These are phyloP conservation scores for Cladophialophora exuberans DNA, from an alignment of 2,329 filamentous ascomycete species.

Conservation along the genomic window DNA sequence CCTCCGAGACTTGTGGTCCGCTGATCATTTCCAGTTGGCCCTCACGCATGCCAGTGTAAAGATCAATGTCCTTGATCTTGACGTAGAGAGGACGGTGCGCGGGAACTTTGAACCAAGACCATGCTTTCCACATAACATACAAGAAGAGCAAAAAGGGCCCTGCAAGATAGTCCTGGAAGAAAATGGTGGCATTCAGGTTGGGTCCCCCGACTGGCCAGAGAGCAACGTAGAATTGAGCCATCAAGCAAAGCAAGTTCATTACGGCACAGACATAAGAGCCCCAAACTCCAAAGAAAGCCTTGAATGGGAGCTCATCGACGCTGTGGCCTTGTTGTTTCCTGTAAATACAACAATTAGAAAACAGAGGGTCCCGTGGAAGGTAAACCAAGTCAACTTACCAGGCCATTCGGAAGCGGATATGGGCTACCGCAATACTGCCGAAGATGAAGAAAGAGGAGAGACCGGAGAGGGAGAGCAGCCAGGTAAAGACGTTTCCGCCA, in stretches of 20 bases:
- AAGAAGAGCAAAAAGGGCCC: slow-evolving; percentile 42
- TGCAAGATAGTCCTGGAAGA: slow-evolving; percentile 37
- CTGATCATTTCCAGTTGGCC: slow-evolving; percentile 27
- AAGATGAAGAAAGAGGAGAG: slow-evolving; percentile 66
- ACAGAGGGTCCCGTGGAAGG: background rate
- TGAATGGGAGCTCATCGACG: slow-evolving; percentile 77
- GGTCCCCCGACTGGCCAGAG: slow-evolving; percentile 68
- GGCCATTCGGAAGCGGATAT: slow-evolving; percentile 84
- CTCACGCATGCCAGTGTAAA: slow-evolving; percentile 40
- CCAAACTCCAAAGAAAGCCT: slow-evolving; percentile 73
- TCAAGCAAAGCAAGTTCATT: slow-evolving; percentile 75
- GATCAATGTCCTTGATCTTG: slow-evolving; percentile 38
- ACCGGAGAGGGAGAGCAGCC: slow-evolving; percentile 26
- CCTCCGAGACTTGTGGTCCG: slow-evolving; percentile 31
- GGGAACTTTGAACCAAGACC: slow-evolving; percentile 30
- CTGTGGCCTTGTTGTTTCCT: slow-evolving; percentile 63
- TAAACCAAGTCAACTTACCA: slow-evolving; percentile 49
- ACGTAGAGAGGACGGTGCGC: slow-evolving; percentile 37
- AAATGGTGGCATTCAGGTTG: slow-evolving; percentile 27
- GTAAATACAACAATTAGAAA: background rate
- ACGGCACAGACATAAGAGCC: slow-evolving; percentile 80
- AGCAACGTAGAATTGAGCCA: slow-evolving; percentile 87
- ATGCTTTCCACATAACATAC: slow-evolving; percentile 61
- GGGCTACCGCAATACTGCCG: slow-evolving; percentile 47
- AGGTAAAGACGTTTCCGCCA: slow-evolving; percentile 6